These are phyloP conservation scores for Emydomyces testavorans DNA, from an alignment of 2,329 filamentous ascomycete genomes.

Conservation along the genomic window DNA sequence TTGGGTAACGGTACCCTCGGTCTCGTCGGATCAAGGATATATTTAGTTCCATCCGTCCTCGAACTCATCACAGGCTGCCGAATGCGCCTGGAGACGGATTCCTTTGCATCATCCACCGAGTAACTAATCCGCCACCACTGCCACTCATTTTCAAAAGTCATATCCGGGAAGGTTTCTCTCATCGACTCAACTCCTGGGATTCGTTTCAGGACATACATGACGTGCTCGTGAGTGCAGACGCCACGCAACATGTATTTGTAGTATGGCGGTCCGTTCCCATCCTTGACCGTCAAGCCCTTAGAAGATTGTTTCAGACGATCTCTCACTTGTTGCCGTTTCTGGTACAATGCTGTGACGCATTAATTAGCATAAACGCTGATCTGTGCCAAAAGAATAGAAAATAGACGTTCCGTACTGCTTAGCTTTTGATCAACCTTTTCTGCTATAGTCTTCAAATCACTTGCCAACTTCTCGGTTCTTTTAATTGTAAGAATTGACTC, in stretches of 20 bases:
- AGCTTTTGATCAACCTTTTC: conserved; percentile 33
- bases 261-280: conserved; percentile 31
- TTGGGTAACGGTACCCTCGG: background rate
- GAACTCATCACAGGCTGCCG: conserved; percentile 9
- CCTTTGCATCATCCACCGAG: conserved; percentile 34
- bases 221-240: conserved; percentile 46
- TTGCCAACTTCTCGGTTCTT: conserved; percentile 21
- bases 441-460: conserved; percentile 29
- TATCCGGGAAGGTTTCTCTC: background rate
- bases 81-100: conserved; percentile 23
- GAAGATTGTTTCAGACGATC: conserved; percentile 36
- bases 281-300: conserved; percentile 34
- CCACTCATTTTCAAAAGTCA: conserved; percentile 23
- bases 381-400: background rate
- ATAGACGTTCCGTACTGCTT: conserved; percentile 23
- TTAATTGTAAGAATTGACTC: conserved; percentile 15
- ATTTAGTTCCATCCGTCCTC: background rate
- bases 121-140: conserved; percentile 49
- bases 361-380: background rate
- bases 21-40: background rate
- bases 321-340: conserved; percentile 31
- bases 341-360: conserved; percentile 29
- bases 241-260: conserved; percentile 47
- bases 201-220: conserved; percentile 45
- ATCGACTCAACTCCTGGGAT: conserved; percentile 10